Conservation (phyloP, 192 early-diverging fungal genomes). For the Phycomyces nitens region DNA sequence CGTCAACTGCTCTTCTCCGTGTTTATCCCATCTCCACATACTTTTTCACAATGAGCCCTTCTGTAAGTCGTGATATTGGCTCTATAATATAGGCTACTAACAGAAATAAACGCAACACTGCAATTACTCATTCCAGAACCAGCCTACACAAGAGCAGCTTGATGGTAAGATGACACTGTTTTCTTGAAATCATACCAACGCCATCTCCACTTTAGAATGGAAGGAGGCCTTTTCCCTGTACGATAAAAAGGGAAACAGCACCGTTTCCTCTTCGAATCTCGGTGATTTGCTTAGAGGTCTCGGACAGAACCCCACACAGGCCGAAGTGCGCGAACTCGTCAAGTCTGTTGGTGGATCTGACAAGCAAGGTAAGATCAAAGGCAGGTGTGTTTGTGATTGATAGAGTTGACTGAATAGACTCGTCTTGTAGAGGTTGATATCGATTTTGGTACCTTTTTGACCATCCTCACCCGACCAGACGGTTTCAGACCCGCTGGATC, state of each 20-base stretch:
- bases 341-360: constrained; percentile 34
- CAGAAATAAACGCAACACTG: background rate
- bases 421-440: constrained; percentile 40
- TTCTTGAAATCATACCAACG: background rate
- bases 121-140: constrained; percentile 10
- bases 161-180: constrained; percentile 28
- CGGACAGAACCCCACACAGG: constrained; percentile 76
- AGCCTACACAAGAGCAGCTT: constrained; percentile 40
- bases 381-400: background rate
- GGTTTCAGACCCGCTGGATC: constrained; percentile 71
- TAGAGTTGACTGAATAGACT: background rate
- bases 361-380: constrained; percentile 27
- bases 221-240: constrained; percentile 79
- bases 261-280: constrained; percentile 58
- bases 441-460: constrained; percentile 67
- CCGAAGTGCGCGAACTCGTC: constrained; percentile 64
- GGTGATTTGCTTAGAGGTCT: constrained; percentile 76
- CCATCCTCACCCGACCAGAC: constrained; percentile 66
- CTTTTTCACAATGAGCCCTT: background rate
- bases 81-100: background rate
- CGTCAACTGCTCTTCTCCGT: background rate
- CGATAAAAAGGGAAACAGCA: constrained; percentile 72
- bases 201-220: constrained; percentile 49
- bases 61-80: background rate
- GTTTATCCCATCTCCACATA: background rate